phyloP scores from a whole-genome alignment of 208 protist genomes.

The Trypanosoma rangeli region DNA sequence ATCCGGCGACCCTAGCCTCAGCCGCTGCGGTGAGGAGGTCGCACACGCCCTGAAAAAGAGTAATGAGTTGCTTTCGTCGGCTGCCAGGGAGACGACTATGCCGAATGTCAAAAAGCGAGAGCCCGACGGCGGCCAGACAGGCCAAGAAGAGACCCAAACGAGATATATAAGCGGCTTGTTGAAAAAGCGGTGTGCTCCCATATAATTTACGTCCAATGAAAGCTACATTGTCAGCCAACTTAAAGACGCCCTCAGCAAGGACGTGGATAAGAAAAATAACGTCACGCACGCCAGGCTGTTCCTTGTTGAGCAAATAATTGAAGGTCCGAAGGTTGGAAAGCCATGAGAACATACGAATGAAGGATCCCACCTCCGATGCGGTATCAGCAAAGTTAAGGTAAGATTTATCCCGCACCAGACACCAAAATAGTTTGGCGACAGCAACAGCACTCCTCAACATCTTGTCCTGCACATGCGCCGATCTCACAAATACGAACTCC shows the following conservation, averaged over 20 bases:
- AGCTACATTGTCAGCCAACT: conserved; percentile 75
- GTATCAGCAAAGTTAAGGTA: conserved; percentile 49
- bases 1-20: background rate
- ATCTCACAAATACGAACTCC: conserved; percentile 47
- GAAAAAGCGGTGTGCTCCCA: conserved; percentile 24
- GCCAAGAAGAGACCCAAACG: conserved; percentile 65
- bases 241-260: conserved; percentile 77
- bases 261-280: conserved; percentile 65
- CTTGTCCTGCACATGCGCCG: conserved; percentile 77
- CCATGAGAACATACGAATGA: conserved; percentile 74
- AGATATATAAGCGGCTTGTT: conserved; percentile 38
- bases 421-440: conserved; percentile 66
- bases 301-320: conserved; percentile 48
- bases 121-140: conserved; percentile 55
- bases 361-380: conserved; percentile 64
- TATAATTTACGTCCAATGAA: conserved; percentile 57
- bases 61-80: conserved; percentile 36
- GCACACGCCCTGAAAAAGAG: conserved; percentile 63
- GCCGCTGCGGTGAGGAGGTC: conserved; percentile 60
- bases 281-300: conserved; percentile 43
- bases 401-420: conserved; percentile 33
- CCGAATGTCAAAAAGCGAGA: conserved; percentile 64
- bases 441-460: conserved; percentile 71
- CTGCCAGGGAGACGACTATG: conserved; percentile 35
- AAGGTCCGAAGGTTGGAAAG: conserved; percentile 68